Conservation (phyloP, 495 filamentous ascomycete species). For the Penicillium psychrofluorescens region DNA sequence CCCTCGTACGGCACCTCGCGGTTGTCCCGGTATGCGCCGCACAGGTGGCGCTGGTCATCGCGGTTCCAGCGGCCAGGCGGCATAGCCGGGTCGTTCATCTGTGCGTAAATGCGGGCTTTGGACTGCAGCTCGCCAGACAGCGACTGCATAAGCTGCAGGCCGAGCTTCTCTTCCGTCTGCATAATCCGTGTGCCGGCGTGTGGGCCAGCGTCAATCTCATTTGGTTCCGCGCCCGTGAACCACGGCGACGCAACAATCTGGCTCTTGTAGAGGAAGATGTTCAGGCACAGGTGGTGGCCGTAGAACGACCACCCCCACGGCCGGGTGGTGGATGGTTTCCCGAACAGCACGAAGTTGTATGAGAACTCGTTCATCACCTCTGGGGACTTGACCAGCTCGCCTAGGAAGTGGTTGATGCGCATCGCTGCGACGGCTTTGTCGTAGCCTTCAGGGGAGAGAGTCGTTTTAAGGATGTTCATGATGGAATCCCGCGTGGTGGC, state of each 20-base stretch:
- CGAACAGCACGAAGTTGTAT: conserved; percentile 68
- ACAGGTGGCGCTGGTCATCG: conserved; percentile 65
- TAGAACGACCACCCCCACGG: conserved; percentile 73
- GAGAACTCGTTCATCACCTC: conserved; percentile 63
- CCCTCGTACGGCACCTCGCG: conserved; percentile 70
- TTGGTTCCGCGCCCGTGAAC: conserved; percentile 74
- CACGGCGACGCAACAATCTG: conserved; percentile 61
- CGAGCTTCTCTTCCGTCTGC: conserved; percentile 54
- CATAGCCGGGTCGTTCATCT: conserved; percentile 55
- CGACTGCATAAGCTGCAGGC: conserved; percentile 60
- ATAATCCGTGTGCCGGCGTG: conserved; percentile 55
- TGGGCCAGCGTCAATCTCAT: conserved; percentile 59
- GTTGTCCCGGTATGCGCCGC: conserved; percentile 71
- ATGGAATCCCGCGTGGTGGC: conserved; percentile 35
- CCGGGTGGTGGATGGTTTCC: conserved; percentile 35
- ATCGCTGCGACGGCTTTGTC: conserved; percentile 60
- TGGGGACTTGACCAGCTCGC: conserved; percentile 53
- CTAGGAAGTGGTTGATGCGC: conserved; percentile 74
- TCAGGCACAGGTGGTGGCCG: conserved; percentile 69
- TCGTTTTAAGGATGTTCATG: conserved; percentile 45
- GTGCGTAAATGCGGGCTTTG: conserved; percentile 47
- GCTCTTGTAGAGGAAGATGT: conserved; percentile 52
- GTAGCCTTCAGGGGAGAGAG: conserved; percentile 63
- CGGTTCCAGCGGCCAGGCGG: conserved; percentile 64
- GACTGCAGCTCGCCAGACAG: conserved; percentile 39